These are phyloP conservation scores for Waltergamsia citrina DNA, from an alignment of 2,329 filamentous ascomycete species.

Conservation along the genomic window DNA sequence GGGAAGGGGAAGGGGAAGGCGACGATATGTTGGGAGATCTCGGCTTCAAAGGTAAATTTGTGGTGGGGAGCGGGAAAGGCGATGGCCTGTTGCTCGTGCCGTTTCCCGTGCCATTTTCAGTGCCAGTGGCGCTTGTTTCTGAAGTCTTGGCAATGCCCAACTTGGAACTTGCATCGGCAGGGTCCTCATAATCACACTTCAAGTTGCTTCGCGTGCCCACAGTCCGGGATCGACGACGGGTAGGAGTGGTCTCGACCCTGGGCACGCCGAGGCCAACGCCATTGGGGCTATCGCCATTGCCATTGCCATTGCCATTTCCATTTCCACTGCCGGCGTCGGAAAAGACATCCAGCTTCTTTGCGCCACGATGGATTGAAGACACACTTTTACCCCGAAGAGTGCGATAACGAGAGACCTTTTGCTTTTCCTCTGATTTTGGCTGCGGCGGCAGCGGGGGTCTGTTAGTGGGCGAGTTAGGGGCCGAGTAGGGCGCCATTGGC, in stretches of 20 bases:
- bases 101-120: too few relatives aligned
- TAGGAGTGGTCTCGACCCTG: not conserved
- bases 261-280: too few relatives aligned
- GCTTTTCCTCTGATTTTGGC: conserved; percentile 5
- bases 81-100: not conserved
- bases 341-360: conserved; percentile 18
- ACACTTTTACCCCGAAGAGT: conserved; percentile 23
- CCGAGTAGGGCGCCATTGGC: too few relatives aligned
- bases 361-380: conserved; percentile 12
- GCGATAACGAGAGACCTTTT: conserved; percentile 19
- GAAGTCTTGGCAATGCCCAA: too few relatives aligned
- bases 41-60: not conserved
- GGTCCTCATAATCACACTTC: too few relatives aligned
- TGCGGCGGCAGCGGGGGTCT: conserved; percentile 9
- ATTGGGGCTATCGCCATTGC: not conserved
- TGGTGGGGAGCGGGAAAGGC: not conserved
- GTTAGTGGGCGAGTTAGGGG: conserved; percentile 8
- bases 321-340: conserved; percentile 6
- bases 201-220: too few relatives aligned
- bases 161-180: too few relatives aligned
- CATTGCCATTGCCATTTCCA: not conserved
- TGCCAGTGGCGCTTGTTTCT: too few relatives aligned
- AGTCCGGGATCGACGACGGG: not conserved
- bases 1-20: not conserved
- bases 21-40: not conserved